Evolutionary conservation across 2,329 filamentous ascomycete species (phyloP).

Genomic region (Diaporthe batatas): DNA sequence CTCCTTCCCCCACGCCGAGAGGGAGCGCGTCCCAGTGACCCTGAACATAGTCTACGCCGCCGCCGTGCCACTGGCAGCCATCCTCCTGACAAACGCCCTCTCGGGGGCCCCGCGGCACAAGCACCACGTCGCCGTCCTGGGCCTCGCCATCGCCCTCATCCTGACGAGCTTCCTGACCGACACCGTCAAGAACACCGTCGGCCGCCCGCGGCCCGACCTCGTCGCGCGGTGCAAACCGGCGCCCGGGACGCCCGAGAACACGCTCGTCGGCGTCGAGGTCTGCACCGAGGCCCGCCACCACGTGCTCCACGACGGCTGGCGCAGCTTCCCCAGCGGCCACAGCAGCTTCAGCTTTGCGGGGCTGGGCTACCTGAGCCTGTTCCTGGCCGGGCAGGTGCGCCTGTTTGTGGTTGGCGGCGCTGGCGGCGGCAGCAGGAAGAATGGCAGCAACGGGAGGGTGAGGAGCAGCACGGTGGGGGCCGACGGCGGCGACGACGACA

Average conservation of each 20-base stretch:
- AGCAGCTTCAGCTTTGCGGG: slow-evolving; percentile 84
- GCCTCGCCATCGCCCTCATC: slow-evolving; percentile 81
- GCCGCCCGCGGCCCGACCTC: slow-evolving; percentile 75
- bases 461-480: no score
- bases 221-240: slow-evolving; percentile 84
- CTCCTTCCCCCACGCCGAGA: slow-evolving; percentile 85
- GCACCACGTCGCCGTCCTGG: slow-evolving; percentile 86
- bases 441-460: no score
- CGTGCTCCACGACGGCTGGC: slow-evolving; percentile 84
- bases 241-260: slow-evolving; percentile 59
- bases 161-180: slow-evolving; percentile 89
- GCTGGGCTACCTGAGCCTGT: slow-evolving; percentile 79
- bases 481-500: slow-evolving; percentile 21
- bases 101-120: slow-evolving; percentile 78
- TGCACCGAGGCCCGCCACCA: slow-evolving; percentile 80
- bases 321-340: slow-evolving; percentile 86
- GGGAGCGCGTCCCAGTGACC: slow-evolving; percentile 84
- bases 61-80: slow-evolving; percentile 75
- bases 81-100: slow-evolving; percentile 75
- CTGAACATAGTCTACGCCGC: slow-evolving; percentile 86
- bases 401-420: slow-evolving; percentile 62
- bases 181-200: slow-evolving; percentile 89
- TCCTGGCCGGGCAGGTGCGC: slow-evolving; percentile 75
- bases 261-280: slow-evolving; percentile 74
- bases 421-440: slow-evolving; percentile 39